Base-by-base conservation (phyloP, 2,329 filamentous ascomycete species). In the Botryotinia calthae region DNA sequence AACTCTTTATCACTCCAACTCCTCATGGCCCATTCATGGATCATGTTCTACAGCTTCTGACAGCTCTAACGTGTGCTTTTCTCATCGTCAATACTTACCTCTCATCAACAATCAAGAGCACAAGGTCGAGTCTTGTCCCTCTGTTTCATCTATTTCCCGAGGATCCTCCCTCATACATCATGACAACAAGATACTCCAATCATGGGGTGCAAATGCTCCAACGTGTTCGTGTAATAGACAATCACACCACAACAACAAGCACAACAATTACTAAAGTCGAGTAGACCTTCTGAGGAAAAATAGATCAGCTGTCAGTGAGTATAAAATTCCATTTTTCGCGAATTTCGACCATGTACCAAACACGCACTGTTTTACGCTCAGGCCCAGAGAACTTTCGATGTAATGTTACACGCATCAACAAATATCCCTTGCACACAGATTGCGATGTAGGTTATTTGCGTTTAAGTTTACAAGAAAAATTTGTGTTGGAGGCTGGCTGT, bases 31-130 rank as follows among this genome's bases (percentile, higher is more conserved):
- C 9, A 18, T 28, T 44, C 61, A 44, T 63, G 61, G 61, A 18
- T 40, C 22, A 40, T 40, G 59, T 62, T 62, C 22, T 62, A 62
- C 59, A 40, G 40, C 22, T n/a, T 9, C 6, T n/a, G 0, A 5
- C 9, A 8, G 9, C 12, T n/a, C 14, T 6, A 46, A 25, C 62
- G 22, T 64, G 40, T 64, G 18, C 62, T 64, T 48, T 22, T 34
- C 28, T 16, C 20, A 34, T 65, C 62, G 42, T 65, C 18, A 65
- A 48, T 65, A 48, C 62, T 22, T 65, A 65, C 62, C 62, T 34
- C 42, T 22, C 20, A 8, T 44, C 18, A 25, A 25, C 20, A 34
- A 48, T 65, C 0, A 8, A 31, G n/a, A 10, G 34, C 28, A 65
- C 28, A 31, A 65, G 34, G n/a, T 64, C 40, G 62, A 48, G 34